These are phyloP conservation scores for Monascus ruber DNA, from an alignment of 2,329 filamentous ascomycete genomes.

Conservation along the genomic window DNA sequence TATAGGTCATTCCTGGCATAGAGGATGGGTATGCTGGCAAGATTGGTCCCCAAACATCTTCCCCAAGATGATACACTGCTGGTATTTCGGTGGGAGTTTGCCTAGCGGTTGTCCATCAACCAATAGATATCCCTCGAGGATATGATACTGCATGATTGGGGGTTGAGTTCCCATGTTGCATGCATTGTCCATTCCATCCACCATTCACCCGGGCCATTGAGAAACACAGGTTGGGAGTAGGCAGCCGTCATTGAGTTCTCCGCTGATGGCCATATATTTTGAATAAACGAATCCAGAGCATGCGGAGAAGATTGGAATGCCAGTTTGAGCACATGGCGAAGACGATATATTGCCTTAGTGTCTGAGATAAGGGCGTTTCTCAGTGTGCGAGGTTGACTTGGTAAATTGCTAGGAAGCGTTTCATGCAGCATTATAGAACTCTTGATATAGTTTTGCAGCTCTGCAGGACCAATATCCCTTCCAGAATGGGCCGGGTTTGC, in stretches of 20 bases:
- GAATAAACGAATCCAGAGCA: conserved; percentile 19
- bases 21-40: conserved; percentile 44
- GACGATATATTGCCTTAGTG: conserved; percentile 30
- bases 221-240: conserved; percentile 9
- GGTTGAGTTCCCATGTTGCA: conserved; percentile 16
- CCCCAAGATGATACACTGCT: conserved; percentile 31
- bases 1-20: conserved; percentile 44
- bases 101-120: conserved; percentile 40
- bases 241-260: conserved; percentile 12
- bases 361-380: conserved; percentile 37
- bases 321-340: conserved; percentile 22
- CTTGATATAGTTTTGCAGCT: conserved; percentile 23
- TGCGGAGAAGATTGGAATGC: not conserved
- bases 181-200: conserved; percentile 24
- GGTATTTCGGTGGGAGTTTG: conserved; percentile 43
- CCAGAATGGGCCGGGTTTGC: not conserved
- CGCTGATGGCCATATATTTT: conserved; percentile 31
- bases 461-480: conserved; percentile 1
- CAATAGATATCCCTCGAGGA: conserved; percentile 38
- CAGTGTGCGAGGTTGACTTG: conserved; percentile 21
- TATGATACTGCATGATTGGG: conserved; percentile 33
- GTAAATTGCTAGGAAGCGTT: conserved; percentile 26
- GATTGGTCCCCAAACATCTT: conserved; percentile 44
- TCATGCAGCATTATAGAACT: conserved; percentile 38
- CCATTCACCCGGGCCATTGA: conserved; percentile 11